Base-by-base conservation (phyloP, 2,329 filamentous ascomycete genomes). In the Penicillium sp. region DNA sequence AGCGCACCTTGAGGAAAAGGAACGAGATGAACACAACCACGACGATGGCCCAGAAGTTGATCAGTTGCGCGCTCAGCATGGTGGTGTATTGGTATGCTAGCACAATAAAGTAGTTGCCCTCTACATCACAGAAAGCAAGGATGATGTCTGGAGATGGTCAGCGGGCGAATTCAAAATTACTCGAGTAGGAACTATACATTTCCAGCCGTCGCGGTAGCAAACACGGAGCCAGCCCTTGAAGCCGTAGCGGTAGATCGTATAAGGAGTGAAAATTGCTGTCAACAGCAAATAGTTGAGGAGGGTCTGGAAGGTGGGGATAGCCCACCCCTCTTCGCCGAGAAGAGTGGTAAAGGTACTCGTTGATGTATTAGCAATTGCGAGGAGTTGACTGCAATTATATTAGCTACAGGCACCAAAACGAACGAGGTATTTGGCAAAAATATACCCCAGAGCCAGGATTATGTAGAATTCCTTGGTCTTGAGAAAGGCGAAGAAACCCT, bases 1-100 rank as follows among this genome's bases (percentile, higher is more conserved):
- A 99, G 64, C 94, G 89, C 40, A 99, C 94, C 61, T 81, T 82
- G 51, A 99, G 83, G 63, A 96, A 79, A 57, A 86, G 60, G 74
- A 95, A 92, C 25, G 90, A 96, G 59, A 96, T 76, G 55, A 88
- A 68, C 18, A 97, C 90, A 20, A 99, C 94, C 56, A 92, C 86
- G 45, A 95, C 89, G 61, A 99, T 97, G 63, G 92, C 89, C 92
- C 92, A 97, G 77, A 97, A 97, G 80, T 96, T 96, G 76, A 99
- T 90, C 46, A 99, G 82, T 79, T 97, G 92, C 14, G 91, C 91
- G 18, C 88, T 94, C 44, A 97, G 81, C 63, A 96, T 87, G 65
- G 92, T 96, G 48, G 92, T 96, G 78, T 95, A 86, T 53, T 88
- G 82, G 77, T 97, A 99, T 5, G 92, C 94, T 44, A 96, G 81